Evolutionary conservation across 805 yeast genomes (phyloP).

Genomic region (Hanseniaspora osmophila): DNA sequence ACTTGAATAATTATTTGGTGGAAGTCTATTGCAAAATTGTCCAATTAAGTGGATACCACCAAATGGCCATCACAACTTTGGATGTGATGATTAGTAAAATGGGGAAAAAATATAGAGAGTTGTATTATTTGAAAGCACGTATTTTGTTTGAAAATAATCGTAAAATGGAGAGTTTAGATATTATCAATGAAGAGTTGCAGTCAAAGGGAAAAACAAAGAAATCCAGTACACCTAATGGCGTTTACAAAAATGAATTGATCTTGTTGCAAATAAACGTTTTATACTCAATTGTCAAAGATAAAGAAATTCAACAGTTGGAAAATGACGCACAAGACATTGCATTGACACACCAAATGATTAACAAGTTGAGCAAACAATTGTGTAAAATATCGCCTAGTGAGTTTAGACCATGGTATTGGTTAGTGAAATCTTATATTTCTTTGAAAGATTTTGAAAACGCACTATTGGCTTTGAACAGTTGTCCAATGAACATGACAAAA

Average conservation of each 20-base stretch:
- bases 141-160: slow-evolving; percentile 20
- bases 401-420: slow-evolving; percentile 57
- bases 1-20: slow-evolving; percentile 21
- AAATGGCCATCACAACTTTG: slow-evolving; percentile 15
- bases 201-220: slow-evolving; percentile 5
- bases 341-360: background rate
- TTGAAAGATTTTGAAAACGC: slow-evolving; percentile 59
- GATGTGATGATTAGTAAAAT: slow-evolving; percentile 9
- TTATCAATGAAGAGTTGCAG: slow-evolving; percentile 18
- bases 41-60: slow-evolving; percentile 17
- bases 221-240: slow-evolving; percentile 7
- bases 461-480: slow-evolving; percentile 55
- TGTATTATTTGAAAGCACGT: slow-evolving; percentile 15
- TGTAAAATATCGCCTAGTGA: slow-evolving; percentile 63
- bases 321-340: background rate
- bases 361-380: background rate
- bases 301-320: background rate
- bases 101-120: slow-evolving; percentile 12
- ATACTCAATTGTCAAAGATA: background rate
- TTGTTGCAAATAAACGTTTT: slow-evolving; percentile 2
- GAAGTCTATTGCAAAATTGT: slow-evolving; percentile 21
- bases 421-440: slow-evolving; percentile 50
- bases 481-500: slow-evolving; percentile 63
- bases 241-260: slow-evolving; percentile 3
- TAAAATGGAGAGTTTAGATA: slow-evolving; percentile 24